Conservation (phyloP, 2,329 filamentous ascomycete genomes). For the Exophiala mesophila region DNA sequence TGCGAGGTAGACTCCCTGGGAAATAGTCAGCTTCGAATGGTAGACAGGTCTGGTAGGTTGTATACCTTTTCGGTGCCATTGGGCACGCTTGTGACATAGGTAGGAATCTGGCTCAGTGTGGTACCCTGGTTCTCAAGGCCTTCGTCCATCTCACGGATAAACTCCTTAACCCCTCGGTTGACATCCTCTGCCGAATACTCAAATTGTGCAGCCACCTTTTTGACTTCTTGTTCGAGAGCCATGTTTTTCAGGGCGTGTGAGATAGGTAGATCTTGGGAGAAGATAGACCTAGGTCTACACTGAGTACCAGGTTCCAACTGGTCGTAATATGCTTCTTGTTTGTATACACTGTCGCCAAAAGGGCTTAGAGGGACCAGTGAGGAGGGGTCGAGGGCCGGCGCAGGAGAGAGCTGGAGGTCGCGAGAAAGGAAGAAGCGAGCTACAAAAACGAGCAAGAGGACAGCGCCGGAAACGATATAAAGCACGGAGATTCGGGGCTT, state of each 20-base stretch:
- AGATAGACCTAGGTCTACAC: slow-evolving; percentile 26
- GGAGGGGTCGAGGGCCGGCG: slow-evolving; percentile 2
- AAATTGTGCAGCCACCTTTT: slow-evolving; percentile 77
- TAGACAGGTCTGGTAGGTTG: slow-evolving; percentile 1
- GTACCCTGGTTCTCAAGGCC: slow-evolving; percentile 73
- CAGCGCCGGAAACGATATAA: slow-evolving; percentile 19
- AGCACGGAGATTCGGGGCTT: slow-evolving; percentile 16
- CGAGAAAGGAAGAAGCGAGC: slow-evolving; percentile 16
- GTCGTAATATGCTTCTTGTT: slow-evolving; percentile 27
- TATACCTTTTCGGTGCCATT: slow-evolving; percentile 94
- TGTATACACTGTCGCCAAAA: slow-evolving; percentile 27
- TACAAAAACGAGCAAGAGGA: slow-evolving; percentile 17
- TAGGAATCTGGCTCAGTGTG: slow-evolving; percentile 90
- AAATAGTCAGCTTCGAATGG: slow-evolving; percentile 8
- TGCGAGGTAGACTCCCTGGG: slow-evolving; percentile 87
- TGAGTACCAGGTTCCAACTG: slow-evolving; percentile 26
- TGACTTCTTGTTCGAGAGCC: slow-evolving; percentile 61
- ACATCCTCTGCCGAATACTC: slow-evolving; percentile 75
- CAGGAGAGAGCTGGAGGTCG: slow-evolving; percentile 5
- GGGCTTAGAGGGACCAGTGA: slow-evolving; percentile 16
- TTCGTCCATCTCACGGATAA: slow-evolving; percentile 81
- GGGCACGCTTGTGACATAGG: slow-evolving; percentile 90
- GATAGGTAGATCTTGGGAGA: slow-evolving; percentile 23
- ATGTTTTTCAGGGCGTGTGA: slow-evolving; percentile 25
- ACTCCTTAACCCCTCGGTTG: slow-evolving; percentile 76